Evolutionary conservation across 202 grass and related monocot genomes (phyloP), one percentile per base, ranked within the genome.

Genomic region (Eragrostis tef): DNA sequence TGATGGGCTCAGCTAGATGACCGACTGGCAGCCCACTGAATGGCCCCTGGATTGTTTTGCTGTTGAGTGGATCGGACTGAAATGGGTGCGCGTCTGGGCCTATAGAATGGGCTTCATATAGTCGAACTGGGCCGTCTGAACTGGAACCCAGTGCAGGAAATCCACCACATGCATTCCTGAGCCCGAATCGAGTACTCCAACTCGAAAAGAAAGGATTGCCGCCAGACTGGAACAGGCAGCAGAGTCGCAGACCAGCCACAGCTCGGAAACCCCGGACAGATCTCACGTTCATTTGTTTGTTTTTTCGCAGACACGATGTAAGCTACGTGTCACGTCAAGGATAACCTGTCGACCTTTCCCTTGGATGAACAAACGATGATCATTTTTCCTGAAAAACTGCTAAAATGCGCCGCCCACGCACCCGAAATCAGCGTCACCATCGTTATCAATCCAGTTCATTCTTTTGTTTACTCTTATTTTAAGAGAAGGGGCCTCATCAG

Each of bases 391-490:
- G 19, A 63, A 63, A 63, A 63, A 61, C 3, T 14, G 15, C 25
- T 31, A 7, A 63, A 26, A 4, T 13, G 59, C 34, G 5, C 24
- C 13, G 60, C 13, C 11, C 15, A 16, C 31, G 60, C 60, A 63
- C 60, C 60, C 12, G 25, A 63, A 63, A 31, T 31, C 60, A 15
- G 62, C 15, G 62, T 64, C 26, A 63, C 13, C 6, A 36, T 36
- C 61, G 61, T 66, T 66, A n/a, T 66, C 31, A n/a, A 10, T 66
- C 64, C 64, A 67, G 36, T 19, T 3, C 64, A 43, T 42, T 67
- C 64, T 11, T 19, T 6, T 34, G 31, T 34, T 65, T 19, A 41
- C 64, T n/a, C 34, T 4, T 13, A 68, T 45, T 70, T 44, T 11
- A 70, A 29, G 11, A 49, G 24, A 64, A 15, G 14, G 4, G 43